These are phyloP conservation scores for Zea luxurians DNA, from an alignment of 176 grass and related monocot species.

Conservation along the genomic window DNA sequence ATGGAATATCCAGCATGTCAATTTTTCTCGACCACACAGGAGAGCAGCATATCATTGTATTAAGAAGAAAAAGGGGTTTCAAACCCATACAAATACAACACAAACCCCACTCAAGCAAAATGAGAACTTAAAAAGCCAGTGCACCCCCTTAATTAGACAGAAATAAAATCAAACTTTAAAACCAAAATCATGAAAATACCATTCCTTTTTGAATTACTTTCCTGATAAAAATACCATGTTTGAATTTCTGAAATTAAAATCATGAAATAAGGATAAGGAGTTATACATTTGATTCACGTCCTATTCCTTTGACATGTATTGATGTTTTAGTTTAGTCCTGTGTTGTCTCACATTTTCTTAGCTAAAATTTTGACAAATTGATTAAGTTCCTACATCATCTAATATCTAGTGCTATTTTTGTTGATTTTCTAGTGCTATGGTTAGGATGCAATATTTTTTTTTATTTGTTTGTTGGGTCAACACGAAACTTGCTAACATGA, in stretches of 20 bases:
- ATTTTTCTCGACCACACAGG: not conserved
- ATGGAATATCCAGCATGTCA: too few relatives aligned
- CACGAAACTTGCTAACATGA: not conserved
- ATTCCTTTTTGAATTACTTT: not conserved
- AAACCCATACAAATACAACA: not conserved
- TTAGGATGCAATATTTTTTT: not conserved
- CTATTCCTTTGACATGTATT: not conserved
- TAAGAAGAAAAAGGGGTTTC: not conserved
- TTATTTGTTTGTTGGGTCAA: not conserved
- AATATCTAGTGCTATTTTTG: not conserved
- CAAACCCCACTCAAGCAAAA: not conserved
- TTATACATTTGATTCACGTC: not conserved
- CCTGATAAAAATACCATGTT: not conserved
- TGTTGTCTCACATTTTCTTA: conserved; percentile 17
- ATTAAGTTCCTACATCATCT: conserved; percentile 9
- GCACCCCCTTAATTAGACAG: not conserved
- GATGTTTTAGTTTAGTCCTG: conserved; percentile 1
- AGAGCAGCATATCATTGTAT: not conserved
- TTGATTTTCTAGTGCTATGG: conserved; percentile 11
- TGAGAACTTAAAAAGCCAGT: not conserved
- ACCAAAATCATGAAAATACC: too few relatives aligned
- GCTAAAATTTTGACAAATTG: not conserved
- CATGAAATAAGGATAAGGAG: not conserved
- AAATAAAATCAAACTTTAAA: not conserved
- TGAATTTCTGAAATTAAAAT: conserved; percentile 16